A percentile compares a stretch with the other conserved stretches of the same genome.
phyloP scores from a whole-genome alignment of 345 rosid genomes.

The Noccaea caerulescens region DNA sequence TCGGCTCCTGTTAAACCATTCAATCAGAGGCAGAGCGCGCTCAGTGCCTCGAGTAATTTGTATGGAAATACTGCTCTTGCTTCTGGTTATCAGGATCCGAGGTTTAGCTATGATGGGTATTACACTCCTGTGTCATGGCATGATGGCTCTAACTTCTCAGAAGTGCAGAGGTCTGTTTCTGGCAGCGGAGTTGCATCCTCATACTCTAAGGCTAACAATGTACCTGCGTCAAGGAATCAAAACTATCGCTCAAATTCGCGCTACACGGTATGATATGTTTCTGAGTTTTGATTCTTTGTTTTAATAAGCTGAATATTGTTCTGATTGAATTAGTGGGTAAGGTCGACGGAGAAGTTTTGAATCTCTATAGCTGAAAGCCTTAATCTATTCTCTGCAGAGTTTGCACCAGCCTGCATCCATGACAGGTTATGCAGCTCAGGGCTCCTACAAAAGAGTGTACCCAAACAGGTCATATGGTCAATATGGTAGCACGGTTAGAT shows the following conservation, averaged over 20 bases:
- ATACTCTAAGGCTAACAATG: constrained; percentile 51
- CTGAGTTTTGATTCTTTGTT: background rate
- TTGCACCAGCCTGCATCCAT: constrained; percentile 54
- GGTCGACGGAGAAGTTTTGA: background rate
- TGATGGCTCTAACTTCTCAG: constrained; percentile 34
- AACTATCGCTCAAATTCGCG: constrained; percentile 56
- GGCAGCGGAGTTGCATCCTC: constrained; percentile 40
- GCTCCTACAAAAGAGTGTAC: constrained; percentile 57
- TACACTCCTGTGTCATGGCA: background rate
- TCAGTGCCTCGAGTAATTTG: constrained; percentile 46
- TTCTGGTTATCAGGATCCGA: constrained; percentile 61
- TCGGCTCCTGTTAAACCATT: constrained; percentile 56
- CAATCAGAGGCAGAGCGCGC: constrained; percentile 52
- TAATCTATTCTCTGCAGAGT: constrained; percentile 45
- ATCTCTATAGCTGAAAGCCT: background rate
- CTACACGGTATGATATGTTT: constrained; percentile 51
- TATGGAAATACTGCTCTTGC: constrained; percentile 55
- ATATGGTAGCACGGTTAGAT: constrained; percentile 57
- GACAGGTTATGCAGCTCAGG: constrained; percentile 57
- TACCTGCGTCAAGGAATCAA: constrained; percentile 57
- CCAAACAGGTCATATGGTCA: constrained; percentile 63
- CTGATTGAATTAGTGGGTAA: background rate
- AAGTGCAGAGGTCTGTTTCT: constrained; percentile 53
- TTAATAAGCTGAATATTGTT: background rate
- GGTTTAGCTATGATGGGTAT: constrained; percentile 56